phyloP scores from a whole-genome alignment of 148 eudicot species.

The Chenopodium suecicum region DNA sequence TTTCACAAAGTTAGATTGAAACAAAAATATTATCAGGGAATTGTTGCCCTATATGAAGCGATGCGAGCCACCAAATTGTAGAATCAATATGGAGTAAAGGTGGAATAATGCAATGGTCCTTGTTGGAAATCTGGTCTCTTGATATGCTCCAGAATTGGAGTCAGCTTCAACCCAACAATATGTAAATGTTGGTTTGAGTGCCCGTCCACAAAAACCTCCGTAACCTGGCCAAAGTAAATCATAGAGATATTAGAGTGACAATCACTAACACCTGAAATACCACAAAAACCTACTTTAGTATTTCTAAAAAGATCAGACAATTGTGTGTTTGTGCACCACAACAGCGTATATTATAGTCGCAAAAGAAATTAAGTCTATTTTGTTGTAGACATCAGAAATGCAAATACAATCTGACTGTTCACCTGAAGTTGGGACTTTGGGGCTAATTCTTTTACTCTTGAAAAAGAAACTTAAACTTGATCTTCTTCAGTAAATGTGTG shows the following conservation, averaged over 20 bases:
- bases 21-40: no score
- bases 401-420: neutral
- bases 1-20: neutral
- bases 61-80: slow-evolving; percentile 11
- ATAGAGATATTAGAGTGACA: slow-evolving; percentile 10
- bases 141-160: slow-evolving; percentile 57
- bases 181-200: slow-evolving; percentile 67
- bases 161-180: slow-evolving; percentile 67
- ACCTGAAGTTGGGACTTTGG: no score
- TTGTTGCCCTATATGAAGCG: neutral
- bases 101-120: slow-evolving; percentile 60
- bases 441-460: no score
- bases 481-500: no score
- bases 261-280: neutral
- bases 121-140: slow-evolving; percentile 47
- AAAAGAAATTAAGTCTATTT: neutral
- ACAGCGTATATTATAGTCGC: neutral
- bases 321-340: no score
- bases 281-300: neutral
- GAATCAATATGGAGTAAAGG: slow-evolving; percentile 29
- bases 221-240: slow-evolving; percentile 50
- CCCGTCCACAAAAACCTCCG: slow-evolving; percentile 53
- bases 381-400: neutral
- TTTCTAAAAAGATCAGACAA: neutral
- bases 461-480: no score